Evolutionary conservation across 2,329 filamentous ascomycete genomes (phyloP), one percentile per base, ranked within the genome.

Genomic region (Epicoccum nigrum): DNA sequence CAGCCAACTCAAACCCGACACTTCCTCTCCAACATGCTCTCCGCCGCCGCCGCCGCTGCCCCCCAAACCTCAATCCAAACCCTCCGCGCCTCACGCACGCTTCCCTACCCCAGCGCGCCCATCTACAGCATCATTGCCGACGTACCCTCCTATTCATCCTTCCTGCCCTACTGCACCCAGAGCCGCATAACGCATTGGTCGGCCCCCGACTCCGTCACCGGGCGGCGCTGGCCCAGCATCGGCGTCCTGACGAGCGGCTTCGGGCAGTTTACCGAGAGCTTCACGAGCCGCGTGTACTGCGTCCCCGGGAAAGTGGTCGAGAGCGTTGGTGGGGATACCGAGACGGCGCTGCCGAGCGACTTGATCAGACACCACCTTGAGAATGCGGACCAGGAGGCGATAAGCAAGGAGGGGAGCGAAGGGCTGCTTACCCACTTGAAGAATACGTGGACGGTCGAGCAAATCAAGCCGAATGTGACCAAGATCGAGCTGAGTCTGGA

Each of bases 111-210:
- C 0, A 79, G 85, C 25, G 66, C 74, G 4, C 79, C 84, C 1
- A 86, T 99, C 62, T 99, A 94, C 83, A 80, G 81, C 60, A 83
- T 97, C 46, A 92, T 99, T 72, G 86, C 92, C 76, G 91, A 97
- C 74, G 86, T 99, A 59, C 84, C 90, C 73, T 62, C 57, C 57
- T 99, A 99, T 83, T 79, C 82, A 30, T 73, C 79, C 59, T 99
- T 97, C 80, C 84, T 99, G n/a, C 94, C 94, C 9, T 97, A 95
- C 82, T 96, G 93, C 76, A 83, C 84, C 34, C 80, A 79, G 37
- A 92, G 89, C 30, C 82, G 80, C 54, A 91, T 97, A 32, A 96
- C 91, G 1, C 79, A 81, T 51, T 91, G 88, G 83, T 87, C 89
- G 6, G 45, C 70, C 11, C 78, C 83, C 7, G 79, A 83, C 65